These are phyloP conservation scores for Paraphaeosphaeria minitans DNA, from an alignment of 2,329 filamentous ascomycete genomes.

Conservation along the genomic window DNA sequence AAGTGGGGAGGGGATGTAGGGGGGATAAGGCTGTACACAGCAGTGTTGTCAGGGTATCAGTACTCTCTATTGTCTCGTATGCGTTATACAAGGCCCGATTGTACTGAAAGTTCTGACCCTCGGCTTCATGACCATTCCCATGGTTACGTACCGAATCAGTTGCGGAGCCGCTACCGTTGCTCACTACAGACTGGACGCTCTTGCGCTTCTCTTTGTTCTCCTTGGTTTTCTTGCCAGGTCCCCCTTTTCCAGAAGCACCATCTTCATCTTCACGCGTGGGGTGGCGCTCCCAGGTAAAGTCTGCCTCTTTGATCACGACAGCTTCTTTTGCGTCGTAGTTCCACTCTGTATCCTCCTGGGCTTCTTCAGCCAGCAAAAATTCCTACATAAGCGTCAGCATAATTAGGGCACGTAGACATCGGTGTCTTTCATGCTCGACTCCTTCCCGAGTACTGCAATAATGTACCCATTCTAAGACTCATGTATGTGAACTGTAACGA, in stretches of 20 bases:
- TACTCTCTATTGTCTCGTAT: neutral
- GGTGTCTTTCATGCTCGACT: neutral
- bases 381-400: slow-evolving; percentile 51
- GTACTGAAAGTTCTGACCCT: neutral
- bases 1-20: neutral
- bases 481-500: neutral
- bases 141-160: slow-evolving; percentile 54
- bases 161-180: slow-evolving; percentile 47
- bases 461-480: neutral
- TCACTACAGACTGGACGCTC: slow-evolving; percentile 29
- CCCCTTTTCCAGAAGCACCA: slow-evolving; percentile 22
- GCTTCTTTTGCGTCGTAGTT: slow-evolving; percentile 59
- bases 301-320: slow-evolving; percentile 72
- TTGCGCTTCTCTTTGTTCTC: slow-evolving; percentile 53
- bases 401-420: neutral
- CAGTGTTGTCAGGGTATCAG: neutral
- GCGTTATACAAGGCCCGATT: neutral
- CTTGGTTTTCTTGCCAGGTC: slow-evolving; percentile 52
- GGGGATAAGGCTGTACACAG: neutral
- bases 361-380: slow-evolving; percentile 85
- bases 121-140: neutral
- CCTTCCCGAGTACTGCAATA: neutral
- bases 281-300: slow-evolving; percentile 85
- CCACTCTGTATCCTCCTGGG: slow-evolving; percentile 70
- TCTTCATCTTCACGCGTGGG: slow-evolving; percentile 56